Percentiles rank a stretch among this genome's conserved stretches.
phyloP scores from a whole-genome alignment of 2,329 filamentous ascomycete genomes.

The Ophiostoma triangulosporum region DNA sequence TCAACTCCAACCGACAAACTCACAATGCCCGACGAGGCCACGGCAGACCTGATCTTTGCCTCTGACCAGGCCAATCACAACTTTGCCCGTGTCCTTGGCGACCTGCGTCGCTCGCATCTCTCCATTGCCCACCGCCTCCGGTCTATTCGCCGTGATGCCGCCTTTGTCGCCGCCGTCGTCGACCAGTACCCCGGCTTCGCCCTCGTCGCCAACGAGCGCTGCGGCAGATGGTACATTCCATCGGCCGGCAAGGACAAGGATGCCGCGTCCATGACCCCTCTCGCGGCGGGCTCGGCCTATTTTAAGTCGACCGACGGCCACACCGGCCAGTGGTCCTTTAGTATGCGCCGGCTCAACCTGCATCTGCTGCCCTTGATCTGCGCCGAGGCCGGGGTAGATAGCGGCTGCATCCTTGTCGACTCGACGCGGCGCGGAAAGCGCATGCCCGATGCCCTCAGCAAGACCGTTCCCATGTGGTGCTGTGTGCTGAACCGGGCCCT shows the following conservation, averaged over 20 bases:
- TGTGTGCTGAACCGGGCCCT: slow-evolving; percentile 68
- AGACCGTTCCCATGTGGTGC: slow-evolving; percentile 91
- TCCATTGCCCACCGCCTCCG: slow-evolving; percentile 68
- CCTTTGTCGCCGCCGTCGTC: slow-evolving; percentile 54
- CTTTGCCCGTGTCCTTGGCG: slow-evolving; percentile 55
- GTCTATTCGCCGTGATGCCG: slow-evolving; percentile 65
- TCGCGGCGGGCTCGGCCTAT: slow-evolving; percentile 56
- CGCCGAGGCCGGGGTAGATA: slow-evolving; percentile 36
- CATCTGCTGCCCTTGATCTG: slow-evolving; percentile 61
- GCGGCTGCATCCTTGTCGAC: slow-evolving; percentile 71
- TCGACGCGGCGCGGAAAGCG: slow-evolving; percentile 73
- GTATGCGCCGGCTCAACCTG: slow-evolving; percentile 69
- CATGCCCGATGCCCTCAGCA: slow-evolving; percentile 89
- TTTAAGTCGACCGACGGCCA: slow-evolving; percentile 99
- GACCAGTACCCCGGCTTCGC: slow-evolving; percentile 36
- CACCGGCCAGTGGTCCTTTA: slow-evolving; percentile 81
- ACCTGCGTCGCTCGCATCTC: slow-evolving; percentile 63
- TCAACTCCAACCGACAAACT: too few species aligned
- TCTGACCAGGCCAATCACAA: slow-evolving; percentile 42
- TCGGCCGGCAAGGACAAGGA: background rate
- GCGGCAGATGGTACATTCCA: slow-evolving; percentile 87
- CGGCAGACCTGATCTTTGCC: slow-evolving; percentile 34
- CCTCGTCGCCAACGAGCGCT: slow-evolving; percentile 83
- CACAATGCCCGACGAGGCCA: slow-evolving; percentile 18
- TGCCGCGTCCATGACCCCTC: background rate